Conservation (phyloP, 306 rosid species). For the Cicer judaicum region DNA sequence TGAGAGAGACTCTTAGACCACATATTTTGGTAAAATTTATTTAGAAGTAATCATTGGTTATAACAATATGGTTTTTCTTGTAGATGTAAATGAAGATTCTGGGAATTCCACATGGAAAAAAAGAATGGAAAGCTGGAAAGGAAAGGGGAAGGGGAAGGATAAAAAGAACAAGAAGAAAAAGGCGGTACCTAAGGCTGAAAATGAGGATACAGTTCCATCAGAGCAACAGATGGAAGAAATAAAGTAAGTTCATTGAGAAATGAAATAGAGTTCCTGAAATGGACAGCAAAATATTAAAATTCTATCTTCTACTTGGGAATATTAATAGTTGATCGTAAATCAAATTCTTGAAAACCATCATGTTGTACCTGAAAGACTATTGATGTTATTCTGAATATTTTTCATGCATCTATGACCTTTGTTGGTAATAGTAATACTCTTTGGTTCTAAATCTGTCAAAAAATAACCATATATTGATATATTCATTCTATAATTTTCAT, state of each 20-base stretch:
- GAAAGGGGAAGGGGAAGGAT: slow-evolving; percentile 95
- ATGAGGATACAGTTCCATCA: slow-evolving; percentile 62
- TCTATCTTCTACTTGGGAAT: neutral
- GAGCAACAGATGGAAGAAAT: slow-evolving; percentile 84
- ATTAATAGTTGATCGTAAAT: too few relatives aligned
- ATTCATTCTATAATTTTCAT: slow-evolving; percentile 10
- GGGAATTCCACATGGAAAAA: slow-evolving; percentile 93
- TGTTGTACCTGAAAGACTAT: slow-evolving; percentile 6
- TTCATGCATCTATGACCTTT: slow-evolving; percentile 17
- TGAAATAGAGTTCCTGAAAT: slow-evolving; percentile 8
- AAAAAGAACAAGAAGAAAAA: slow-evolving; percentile 86
- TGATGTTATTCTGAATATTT: slow-evolving; percentile 7
- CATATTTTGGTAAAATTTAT: slow-evolving; percentile 26
- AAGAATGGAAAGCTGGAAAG: slow-evolving; percentile 92
- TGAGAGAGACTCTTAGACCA: slow-evolving; percentile 20
- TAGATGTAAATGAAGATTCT: slow-evolving; percentile 74
- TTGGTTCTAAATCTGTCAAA: slow-evolving; percentile 13
- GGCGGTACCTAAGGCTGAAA: slow-evolving; percentile 53
- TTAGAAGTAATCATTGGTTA: slow-evolving; percentile 6
- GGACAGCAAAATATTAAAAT: neutral
- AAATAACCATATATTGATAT: neutral
- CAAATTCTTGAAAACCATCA: slow-evolving; percentile 2
- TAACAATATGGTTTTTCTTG: slow-evolving; percentile 47
- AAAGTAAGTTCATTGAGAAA: slow-evolving; percentile 55
- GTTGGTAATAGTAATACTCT: slow-evolving; percentile 1